Evolutionary conservation across 805 yeast species (phyloP).

Genomic region (Huiozyma sinensis): DNA sequence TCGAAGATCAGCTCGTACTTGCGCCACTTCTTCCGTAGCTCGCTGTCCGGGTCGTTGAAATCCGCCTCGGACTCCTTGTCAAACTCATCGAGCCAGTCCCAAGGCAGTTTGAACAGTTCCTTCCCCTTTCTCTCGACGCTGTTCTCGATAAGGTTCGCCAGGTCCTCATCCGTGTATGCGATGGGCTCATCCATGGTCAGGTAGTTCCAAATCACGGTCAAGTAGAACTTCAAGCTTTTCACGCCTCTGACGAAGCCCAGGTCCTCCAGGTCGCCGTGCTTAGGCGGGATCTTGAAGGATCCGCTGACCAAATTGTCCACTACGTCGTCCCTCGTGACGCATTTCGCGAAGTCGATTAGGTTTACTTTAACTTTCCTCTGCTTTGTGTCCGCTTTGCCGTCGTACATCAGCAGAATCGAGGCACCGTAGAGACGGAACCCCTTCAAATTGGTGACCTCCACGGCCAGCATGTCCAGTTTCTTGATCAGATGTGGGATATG

Average conservation of each 20-base stretch:
- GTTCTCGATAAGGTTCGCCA: slow-evolving; percentile 6
- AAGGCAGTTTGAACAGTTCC: slow-evolving; percentile 15
- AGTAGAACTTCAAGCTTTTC: slow-evolving; percentile 56
- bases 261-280: slow-evolving; percentile 51
- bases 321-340: slow-evolving; percentile 57
- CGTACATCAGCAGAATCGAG: slow-evolving; percentile 79
- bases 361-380: slow-evolving; percentile 38
- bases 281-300: slow-evolving; percentile 58
- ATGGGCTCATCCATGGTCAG: slow-evolving; percentile 35
- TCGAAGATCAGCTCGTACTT: slow-evolving; percentile 28
- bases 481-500: slow-evolving; percentile 60
- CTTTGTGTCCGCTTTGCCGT: slow-evolving; percentile 35
- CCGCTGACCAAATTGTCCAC: slow-evolving; percentile 22
- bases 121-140: slow-evolving; percentile 8
- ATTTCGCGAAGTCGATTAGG: slow-evolving; percentile 92
- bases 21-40: slow-evolving; percentile 28
- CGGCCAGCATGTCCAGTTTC: slow-evolving; percentile 47
- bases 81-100: slow-evolving; percentile 33
- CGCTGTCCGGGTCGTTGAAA: slow-evolving; percentile 22
- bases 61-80: slow-evolving; percentile 27
- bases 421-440: slow-evolving; percentile 91
- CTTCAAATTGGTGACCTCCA: slow-evolving; percentile 42
- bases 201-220: slow-evolving; percentile 46
- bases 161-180: slow-evolving; percentile 15
- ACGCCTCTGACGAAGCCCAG: slow-evolving; percentile 80